A percentile compares a stretch with the other conserved stretches of the same genome.
phyloP scores from a whole-genome alignment of 148 eudicot species.

The Suaeda aralocaspica region DNA sequence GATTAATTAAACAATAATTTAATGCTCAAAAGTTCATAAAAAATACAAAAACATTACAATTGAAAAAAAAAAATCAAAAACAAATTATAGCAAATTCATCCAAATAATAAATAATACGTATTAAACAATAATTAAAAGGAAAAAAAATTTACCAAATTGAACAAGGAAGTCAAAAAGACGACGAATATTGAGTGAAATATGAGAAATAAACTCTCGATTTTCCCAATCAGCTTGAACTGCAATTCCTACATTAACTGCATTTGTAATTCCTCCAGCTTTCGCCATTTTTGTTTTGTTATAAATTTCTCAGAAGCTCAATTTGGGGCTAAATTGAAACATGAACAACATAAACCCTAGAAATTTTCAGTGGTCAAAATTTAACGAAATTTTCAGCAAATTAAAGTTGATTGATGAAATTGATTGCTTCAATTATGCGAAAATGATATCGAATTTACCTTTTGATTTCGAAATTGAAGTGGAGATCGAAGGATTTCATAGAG shows the following conservation, averaged over 20 bases:
- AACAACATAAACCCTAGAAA: background rate
- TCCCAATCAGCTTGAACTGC: slow-evolving; percentile 99
- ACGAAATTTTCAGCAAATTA: background rate
- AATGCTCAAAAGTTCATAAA: background rate
- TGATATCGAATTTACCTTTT: background rate
- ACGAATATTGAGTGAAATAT: slow-evolving; percentile 88
- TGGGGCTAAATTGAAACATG: background rate
- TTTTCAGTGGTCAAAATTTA: background rate
- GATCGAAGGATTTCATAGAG: background rate
- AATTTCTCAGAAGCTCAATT: background rate
- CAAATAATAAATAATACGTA: background rate
- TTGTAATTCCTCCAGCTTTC: slow-evolving; percentile 89
- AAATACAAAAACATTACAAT: background rate
- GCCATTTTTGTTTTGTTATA: slow-evolving; percentile 43
- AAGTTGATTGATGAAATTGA: background rate
- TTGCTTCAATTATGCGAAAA: background rate
- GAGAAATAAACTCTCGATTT: slow-evolving; percentile 92
- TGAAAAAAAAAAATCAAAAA: too few relatives aligned
- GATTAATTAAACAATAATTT: background rate
- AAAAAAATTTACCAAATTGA: slow-evolving; percentile 63
- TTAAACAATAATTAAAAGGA: background rate
- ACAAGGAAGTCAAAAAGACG: slow-evolving; percentile 92
- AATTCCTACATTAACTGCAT: slow-evolving; percentile 94
- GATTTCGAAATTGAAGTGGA: background rate
- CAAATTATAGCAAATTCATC: too few relatives aligned